Percentiles rank a stretch among this genome's conserved stretches.
Conservation (phyloP, 2,329 filamentous ascomycete genomes). For the Pestalotiopsis sp. region DNA sequence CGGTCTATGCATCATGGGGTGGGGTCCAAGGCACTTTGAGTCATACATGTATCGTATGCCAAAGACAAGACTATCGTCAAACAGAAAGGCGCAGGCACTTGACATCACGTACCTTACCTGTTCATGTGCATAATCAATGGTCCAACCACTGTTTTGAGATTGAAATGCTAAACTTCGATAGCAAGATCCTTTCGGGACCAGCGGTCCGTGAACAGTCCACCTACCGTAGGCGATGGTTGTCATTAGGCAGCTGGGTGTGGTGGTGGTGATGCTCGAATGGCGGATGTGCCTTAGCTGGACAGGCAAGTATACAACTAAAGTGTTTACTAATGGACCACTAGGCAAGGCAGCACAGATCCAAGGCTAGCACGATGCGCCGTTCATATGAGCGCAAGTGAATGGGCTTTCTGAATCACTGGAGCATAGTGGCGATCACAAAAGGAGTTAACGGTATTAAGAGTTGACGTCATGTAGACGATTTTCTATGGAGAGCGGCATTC, state of each 20-base stretch:
- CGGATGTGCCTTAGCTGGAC: not conserved
- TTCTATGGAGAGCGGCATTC: not conserved
- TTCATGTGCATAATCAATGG: not conserved
- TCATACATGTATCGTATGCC: not conserved
- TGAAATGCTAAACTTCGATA: not conserved
- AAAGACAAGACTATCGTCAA: not conserved
- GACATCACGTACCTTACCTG: not conserved
- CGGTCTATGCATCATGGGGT: not conserved
- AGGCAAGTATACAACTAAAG: not conserved
- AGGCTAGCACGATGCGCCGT: not conserved
- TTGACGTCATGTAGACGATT: slow-evolving; percentile 1
- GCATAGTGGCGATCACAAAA: not conserved
- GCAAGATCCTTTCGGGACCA: not conserved
- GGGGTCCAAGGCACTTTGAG: not conserved
- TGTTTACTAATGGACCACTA: not conserved
- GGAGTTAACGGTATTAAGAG: slow-evolving; percentile 9
- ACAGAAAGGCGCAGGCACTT: not conserved
- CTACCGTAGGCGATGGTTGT: not conserved
- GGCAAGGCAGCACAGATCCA: not conserved
- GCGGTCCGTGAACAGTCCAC: not conserved
- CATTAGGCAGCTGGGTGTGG: not conserved
- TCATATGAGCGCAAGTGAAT: not conserved
- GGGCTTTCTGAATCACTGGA: not conserved
- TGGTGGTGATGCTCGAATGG: not conserved
- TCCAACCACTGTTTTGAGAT: not conserved